Conservation (phyloP, 805 yeast genomes). For the Candida oleophila region DNA sequence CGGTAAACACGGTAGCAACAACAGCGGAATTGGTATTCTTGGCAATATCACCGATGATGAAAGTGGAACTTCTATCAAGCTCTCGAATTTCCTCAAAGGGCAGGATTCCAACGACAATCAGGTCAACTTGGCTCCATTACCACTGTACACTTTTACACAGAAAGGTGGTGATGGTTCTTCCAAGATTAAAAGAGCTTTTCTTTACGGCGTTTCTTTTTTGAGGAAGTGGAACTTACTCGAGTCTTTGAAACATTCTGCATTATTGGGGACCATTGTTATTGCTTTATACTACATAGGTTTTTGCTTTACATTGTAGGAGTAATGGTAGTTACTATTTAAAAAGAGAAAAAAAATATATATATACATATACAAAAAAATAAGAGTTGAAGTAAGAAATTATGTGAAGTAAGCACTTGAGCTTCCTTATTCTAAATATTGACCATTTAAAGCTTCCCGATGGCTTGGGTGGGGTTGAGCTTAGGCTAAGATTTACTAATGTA, state of each 20-base stretch:
- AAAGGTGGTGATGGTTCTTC: neutral
- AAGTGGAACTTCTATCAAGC: conserved; percentile 12
- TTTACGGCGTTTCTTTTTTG: conserved; percentile 6
- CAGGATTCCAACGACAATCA: conserved; percentile 22
- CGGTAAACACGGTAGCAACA: conserved; percentile 8
- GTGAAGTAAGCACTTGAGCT: too few species aligned
- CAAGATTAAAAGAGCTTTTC: neutral
- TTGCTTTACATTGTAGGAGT: conserved; percentile 17
- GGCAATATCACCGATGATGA: neutral
- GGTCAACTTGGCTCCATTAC: conserved; percentile 13
- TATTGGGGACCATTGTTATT: conserved; percentile 18
- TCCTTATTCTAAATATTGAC: too few species aligned
- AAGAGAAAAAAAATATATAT: too few species aligned
- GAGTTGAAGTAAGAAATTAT: too few species aligned
- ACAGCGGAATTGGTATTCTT: conserved; percentile 5
- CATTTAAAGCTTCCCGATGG: too few species aligned
- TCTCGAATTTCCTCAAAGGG: conserved; percentile 27
- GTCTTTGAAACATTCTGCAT: conserved; percentile 19
- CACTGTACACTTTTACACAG: conserved; percentile 24
- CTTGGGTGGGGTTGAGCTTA: too few species aligned
- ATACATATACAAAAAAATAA: too few species aligned
- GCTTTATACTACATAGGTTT: conserved; percentile 20
- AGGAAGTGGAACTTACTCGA: conserved; percentile 19
- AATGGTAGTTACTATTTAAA: too few species aligned
- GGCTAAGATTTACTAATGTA: too few species aligned